Evolutionary conservation across 176 grass and related monocot genomes (phyloP).

Genomic region (Microstegium vimineum): DNA sequence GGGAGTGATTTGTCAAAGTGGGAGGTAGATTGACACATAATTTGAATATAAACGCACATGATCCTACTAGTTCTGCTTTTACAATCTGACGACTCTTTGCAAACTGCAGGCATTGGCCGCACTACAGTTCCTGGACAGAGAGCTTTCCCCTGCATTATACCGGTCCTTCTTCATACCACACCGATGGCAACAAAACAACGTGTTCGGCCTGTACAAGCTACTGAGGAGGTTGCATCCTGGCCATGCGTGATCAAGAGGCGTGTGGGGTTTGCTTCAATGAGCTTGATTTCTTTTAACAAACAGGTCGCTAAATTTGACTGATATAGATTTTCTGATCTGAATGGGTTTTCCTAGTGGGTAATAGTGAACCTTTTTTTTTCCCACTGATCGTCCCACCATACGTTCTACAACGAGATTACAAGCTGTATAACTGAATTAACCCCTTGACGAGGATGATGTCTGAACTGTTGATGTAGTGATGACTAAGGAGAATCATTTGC

Average conservation of each 20-base stretch:
- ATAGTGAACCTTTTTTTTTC: not conserved
- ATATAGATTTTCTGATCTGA: not conserved
- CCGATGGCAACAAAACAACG: slow-evolving; percentile 78
- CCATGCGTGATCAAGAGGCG: not conserved
- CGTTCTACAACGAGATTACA: not conserved
- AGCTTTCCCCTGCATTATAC: slow-evolving; percentile 77
- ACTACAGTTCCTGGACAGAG: slow-evolving; percentile 80
- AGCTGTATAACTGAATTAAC: slow-evolving; percentile 1
- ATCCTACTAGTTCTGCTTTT: slow-evolving; percentile 1
- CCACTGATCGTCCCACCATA: not conserved
- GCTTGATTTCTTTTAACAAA: not conserved
- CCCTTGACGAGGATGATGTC: not conserved
- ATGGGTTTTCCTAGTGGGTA: not conserved
- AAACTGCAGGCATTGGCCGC: slow-evolving; percentile 60
- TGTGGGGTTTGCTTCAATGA: not conserved
- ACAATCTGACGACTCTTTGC: not conserved
- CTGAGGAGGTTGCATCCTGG: slow-evolving; percentile 42
- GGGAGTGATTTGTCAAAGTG: slow-evolving; percentile 74
- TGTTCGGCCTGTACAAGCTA: slow-evolving; percentile 91
- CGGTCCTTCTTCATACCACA: slow-evolving; percentile 93
- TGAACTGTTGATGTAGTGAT: not conserved
- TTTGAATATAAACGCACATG: not conserved
- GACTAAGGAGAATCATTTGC: not conserved
- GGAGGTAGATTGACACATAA: slow-evolving; percentile 57
- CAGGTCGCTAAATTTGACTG: not conserved